A percentile compares a stretch with the other conserved stretches of the same genome.
Conservation (phyloP, 345 rosid species). For the Rhodamnia argentea region DNA sequence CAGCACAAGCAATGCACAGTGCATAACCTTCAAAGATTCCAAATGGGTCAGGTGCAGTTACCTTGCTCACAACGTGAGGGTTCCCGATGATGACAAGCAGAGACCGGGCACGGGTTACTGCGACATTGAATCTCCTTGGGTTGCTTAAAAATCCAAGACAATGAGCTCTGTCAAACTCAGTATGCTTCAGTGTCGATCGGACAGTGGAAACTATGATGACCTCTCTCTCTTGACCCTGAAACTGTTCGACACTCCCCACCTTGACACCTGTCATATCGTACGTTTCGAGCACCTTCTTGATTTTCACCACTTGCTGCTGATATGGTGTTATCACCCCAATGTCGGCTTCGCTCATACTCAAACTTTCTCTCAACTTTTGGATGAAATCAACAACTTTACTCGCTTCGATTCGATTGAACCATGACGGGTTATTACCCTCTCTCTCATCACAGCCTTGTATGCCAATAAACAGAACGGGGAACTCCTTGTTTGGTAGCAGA, state of each 20-base stretch:
- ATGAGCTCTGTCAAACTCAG: slow-evolving; percentile 28
- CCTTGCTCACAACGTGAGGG: slow-evolving; percentile 47
- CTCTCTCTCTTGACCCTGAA: slow-evolving; percentile 58
- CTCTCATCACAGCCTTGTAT: slow-evolving; percentile 66
- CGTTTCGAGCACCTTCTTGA: slow-evolving; percentile 35
- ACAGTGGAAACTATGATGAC: slow-evolving; percentile 56
- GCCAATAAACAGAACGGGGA: slow-evolving; percentile 47
- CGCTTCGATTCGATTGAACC: slow-evolving; percentile 61
- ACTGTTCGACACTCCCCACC: slow-evolving; percentile 69
- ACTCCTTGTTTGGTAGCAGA: slow-evolving; percentile 29
- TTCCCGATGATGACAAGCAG: slow-evolving; percentile 44
- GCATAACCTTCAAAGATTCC: background rate
- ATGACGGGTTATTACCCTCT: slow-evolving; percentile 58
- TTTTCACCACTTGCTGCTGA: slow-evolving; percentile 49
- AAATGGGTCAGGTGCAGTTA: slow-evolving; percentile 1
- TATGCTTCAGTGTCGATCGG: slow-evolving; percentile 45
- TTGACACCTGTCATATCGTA: slow-evolving; percentile 31
- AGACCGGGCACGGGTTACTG: slow-evolving; percentile 41
- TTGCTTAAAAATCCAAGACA: slow-evolving; percentile 46
- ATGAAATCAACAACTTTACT: slow-evolving; percentile 53
- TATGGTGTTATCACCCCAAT: slow-evolving; percentile 63
- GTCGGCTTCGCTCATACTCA: slow-evolving; percentile 21
- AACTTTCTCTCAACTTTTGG: slow-evolving; percentile 15
- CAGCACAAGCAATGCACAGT: background rate
- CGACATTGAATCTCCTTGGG: slow-evolving; percentile 52